Conservation (phyloP, 1,284 basidiomycete species). For the Neonothopanus nambi region DNA sequence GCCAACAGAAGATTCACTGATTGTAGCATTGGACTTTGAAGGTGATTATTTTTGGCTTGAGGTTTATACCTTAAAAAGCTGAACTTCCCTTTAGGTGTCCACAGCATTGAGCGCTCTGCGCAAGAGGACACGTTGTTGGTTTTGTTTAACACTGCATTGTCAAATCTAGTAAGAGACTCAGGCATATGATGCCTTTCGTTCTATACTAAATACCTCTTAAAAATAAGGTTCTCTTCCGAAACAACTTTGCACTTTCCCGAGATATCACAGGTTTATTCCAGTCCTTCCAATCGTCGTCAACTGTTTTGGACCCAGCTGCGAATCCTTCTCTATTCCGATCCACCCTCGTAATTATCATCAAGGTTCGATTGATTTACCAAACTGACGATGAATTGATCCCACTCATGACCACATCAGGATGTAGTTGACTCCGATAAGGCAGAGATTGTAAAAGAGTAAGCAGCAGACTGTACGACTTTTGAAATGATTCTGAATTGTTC, state of each 20-base stretch:
- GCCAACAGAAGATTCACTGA: slow-evolving; percentile 51
- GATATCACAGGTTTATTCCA: slow-evolving; percentile 62
- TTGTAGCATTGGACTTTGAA: slow-evolving; percentile 68
- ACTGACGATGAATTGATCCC: neutral
- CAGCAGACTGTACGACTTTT: neutral
- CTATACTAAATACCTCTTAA: too few species aligned
- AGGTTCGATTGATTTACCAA: slow-evolving; percentile 41
- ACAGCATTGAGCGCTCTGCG: slow-evolving; percentile 61
- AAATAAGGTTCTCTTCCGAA: slow-evolving; percentile 65
- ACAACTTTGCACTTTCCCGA: slow-evolving; percentile 61
- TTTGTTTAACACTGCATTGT: slow-evolving; percentile 64
- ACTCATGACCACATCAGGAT: slow-evolving; percentile 40
- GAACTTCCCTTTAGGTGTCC: slow-evolving; percentile 44
- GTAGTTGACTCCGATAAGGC: slow-evolving; percentile 57
- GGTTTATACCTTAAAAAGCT: neutral
- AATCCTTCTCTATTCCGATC: slow-evolving; percentile 63
- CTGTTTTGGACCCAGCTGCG: slow-evolving; percentile 54
- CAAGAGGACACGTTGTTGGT: slow-evolving; percentile 66
- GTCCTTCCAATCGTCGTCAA: slow-evolving; percentile 64
- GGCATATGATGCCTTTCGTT: neutral
- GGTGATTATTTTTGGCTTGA: slow-evolving; percentile 31
- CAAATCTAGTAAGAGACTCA: slow-evolving; percentile 48
- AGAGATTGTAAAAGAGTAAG: slow-evolving; percentile 60
- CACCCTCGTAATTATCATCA: slow-evolving; percentile 62
- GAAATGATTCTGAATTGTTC: slow-evolving; percentile 2